Base-by-base conservation (phyloP, 805 yeast genomes). In the Metschnikowia vanudenii region DNA sequence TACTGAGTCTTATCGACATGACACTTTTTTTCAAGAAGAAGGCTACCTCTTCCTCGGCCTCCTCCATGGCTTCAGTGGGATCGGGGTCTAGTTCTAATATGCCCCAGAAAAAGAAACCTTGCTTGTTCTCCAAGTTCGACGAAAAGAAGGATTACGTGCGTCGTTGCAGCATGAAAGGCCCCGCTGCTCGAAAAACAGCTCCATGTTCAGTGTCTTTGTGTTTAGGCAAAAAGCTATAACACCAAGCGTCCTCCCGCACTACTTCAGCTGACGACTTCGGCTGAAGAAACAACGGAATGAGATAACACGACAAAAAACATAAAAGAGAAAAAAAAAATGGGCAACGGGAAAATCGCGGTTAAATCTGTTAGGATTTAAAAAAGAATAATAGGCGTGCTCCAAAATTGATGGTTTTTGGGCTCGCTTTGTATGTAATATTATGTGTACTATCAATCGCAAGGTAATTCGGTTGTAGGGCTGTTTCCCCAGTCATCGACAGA, bases 111-210 rank as follows among this genome's bases (percentile, higher is more conserved):
- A 48, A 43, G 41, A 45, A 52, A n/a, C 47, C 55, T 22, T 67
- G 62, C 50, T 53, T 60, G 17, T 68, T 68, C 51, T 57, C 63
- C 37, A 65, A 68, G 50, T 72, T 72, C 55, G 77, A 72, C 51
- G 77, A 72, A 51, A 72, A 72, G 63, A 71, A 71, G 55, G 77
- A 72, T 51, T 72, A 72, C 54, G 64, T 57, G n/a, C 66, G 65
- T 47, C 60, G 77, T 45, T 72, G 75, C 57, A 61, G 65, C 38
- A 37, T 60, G 50, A 69, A 63, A 54, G 53, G 58, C 31, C 49
- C 51, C 10, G 30, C 53, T 18, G 28, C 57, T 40, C 54, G 51
- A 52, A 44, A 55, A 39, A 65, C 51, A 13, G 47, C 56, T 12
- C 64, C 74, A 19, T 60, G 51, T 19, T 39, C 63, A 11, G 67